phyloP scores from a whole-genome alignment of 1,284 basidiomycete genomes.

The Cutaneotrichosporon dermatis region DNA sequence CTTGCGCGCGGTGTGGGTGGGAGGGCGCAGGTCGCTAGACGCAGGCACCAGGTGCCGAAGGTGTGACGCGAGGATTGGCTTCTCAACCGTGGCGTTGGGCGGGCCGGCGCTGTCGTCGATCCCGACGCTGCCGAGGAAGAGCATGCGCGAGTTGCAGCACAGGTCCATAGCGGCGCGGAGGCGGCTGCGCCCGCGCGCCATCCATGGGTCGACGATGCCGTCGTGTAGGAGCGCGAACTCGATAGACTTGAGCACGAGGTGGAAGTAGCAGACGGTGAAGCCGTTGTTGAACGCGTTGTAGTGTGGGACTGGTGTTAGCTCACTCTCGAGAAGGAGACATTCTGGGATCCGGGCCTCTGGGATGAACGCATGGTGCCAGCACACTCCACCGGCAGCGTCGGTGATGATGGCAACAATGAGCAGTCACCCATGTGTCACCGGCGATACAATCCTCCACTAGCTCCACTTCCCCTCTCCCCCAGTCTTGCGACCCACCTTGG shows the following conservation, averaged over 20 bases:
- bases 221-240: constrained; percentile 36
- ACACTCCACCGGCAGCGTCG: too few species aligned
- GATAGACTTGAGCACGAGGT: constrained; percentile 30
- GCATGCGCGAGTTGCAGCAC: constrained; percentile 30
- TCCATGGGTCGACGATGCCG: constrained; percentile 33
- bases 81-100: background rate
- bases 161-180: constrained; percentile 29
- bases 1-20: background rate
- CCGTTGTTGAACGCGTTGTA: constrained; percentile 36
- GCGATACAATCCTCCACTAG: too few species aligned
- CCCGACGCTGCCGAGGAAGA: constrained; percentile 29
- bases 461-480: too few species aligned
- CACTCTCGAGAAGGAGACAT: too few species aligned
- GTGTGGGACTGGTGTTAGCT: constrained; percentile 24
- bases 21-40: background rate
- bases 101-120: constrained; percentile 11
- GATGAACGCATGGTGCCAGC: too few species aligned
- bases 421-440: too few species aligned
- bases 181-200: constrained; percentile 14
- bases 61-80: constrained; percentile 20
- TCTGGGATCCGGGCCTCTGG: too few species aligned
- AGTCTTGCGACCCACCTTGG: constrained; percentile 20
- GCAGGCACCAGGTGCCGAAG: constrained; percentile 9
- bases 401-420: too few species aligned
- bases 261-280: constrained; percentile 28